Base-by-base conservation (phyloP, 768 basidiomycete species). In the Dioszegia crocea region DNA sequence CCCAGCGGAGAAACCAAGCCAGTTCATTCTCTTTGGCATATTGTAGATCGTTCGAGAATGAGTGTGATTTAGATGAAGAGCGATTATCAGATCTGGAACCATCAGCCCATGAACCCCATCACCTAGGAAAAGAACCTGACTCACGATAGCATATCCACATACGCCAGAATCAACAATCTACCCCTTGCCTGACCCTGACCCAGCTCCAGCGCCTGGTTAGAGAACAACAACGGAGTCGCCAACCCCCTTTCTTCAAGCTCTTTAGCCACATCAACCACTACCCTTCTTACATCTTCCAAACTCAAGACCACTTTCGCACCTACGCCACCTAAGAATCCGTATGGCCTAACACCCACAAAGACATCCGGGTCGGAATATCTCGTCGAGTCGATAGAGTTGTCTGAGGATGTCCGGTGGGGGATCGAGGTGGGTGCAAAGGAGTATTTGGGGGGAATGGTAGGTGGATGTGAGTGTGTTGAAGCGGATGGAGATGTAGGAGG, bases 1-100 rank as follows among this genome's bases (percentile, higher is more conserved):
- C 90, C 96, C 96, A 99, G 23, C 93, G 85, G 30, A 98, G 80
- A 67, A 87, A 84, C 86, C 93, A 92, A 4, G 87, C 91, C 14
- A 98, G 80, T 69, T 96, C 89, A 61, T 93, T 86, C 11, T 89
- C 86, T 4, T 85, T 86, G 0, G 91, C 88, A 69, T 94, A 89
- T 31, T 80, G 79, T 1, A 91, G 86, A 71, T 97, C 92, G 65
- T 83, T 81, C 2, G 21, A 19, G 39, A 65, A 61, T 0, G 43
- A 23, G 3, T 63, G 31, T 17, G 30, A 46, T 19, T 39, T 43
- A 50, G 47, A 21, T 49, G 49, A 16, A 19, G 55, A 38, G 3
- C 31, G 56, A 36, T 30, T 8, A 40, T 10, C 48, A 48, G 21
- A 54, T 30, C 53, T 44, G 12, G 1, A 41, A 12, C 39, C 11